A percentile compares a stretch with the other conserved stretches of the same genome.
Evolutionary conservation across 345 rosid species (phyloP).

Genomic region (Carallia pectinifolia): DNA sequence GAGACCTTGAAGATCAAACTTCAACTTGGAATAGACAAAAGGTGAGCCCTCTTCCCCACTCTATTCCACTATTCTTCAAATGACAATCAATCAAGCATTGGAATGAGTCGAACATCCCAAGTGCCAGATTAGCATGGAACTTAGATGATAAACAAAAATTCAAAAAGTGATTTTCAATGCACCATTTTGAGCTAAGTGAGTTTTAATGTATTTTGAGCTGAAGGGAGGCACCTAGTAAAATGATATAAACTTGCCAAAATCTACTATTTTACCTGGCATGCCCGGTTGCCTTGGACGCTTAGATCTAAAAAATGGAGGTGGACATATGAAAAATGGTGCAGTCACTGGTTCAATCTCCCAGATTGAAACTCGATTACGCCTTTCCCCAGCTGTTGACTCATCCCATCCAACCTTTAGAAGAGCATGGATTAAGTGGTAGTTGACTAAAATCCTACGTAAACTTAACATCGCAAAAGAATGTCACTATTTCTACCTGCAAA

Average conservation of each 20-base stretch:
- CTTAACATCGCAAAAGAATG: background rate
- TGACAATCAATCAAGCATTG: constrained; percentile 2
- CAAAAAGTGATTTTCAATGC: background rate
- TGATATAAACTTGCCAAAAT: background rate
- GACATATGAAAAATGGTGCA: constrained; percentile 91
- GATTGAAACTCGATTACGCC: constrained; percentile 75
- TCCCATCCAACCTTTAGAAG: constrained; percentile 91
- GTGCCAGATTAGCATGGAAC: constrained; percentile 7
- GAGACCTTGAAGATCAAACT: constrained; percentile 16
- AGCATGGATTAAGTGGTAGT: background rate
- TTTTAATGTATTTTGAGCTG: no score
- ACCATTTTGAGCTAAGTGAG: background rate
- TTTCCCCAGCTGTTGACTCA: constrained; percentile 91
- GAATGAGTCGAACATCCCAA: background rate
- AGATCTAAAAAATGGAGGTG: constrained; percentile 89
- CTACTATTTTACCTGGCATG: constrained; percentile 54
- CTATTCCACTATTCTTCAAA: constrained; percentile 2
- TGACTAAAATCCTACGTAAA: background rate
- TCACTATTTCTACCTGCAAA: constrained; percentile 56
- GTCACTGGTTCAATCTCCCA: constrained; percentile 98
- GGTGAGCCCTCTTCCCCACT: constrained; percentile 9
- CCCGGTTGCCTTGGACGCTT: constrained; percentile 78
- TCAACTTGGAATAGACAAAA: constrained; percentile 10
- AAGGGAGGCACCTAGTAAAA: background rate
- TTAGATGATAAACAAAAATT: background rate